These are phyloP conservation scores for Parasitella parasitica DNA, from an alignment of 371 early-diverging fungal species.

Conservation along the genomic window DNA sequence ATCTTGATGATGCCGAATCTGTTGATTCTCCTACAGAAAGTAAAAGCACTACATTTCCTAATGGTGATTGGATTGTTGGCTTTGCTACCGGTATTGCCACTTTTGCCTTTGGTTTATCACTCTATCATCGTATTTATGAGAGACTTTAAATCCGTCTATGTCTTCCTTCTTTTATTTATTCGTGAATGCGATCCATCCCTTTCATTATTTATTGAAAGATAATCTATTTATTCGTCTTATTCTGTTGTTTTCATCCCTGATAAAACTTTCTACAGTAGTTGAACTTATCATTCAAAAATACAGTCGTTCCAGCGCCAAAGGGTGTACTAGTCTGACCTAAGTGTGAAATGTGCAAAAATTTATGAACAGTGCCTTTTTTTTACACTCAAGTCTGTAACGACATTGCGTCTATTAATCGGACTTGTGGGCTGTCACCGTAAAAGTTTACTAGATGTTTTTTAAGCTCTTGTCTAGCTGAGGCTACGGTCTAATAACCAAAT, in stretches of 20 bases:
- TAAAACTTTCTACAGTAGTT: too few species aligned
- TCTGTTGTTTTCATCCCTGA: neutral
- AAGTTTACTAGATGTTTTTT: too few species aligned
- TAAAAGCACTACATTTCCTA: neutral
- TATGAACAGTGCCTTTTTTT: too few species aligned
- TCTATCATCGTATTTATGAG: conserved; percentile 11
- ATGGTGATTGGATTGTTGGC: conserved; percentile 17
- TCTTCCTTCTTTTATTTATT: neutral
- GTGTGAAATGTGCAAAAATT: too few species aligned
- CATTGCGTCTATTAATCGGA: too few species aligned
- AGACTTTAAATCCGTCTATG: neutral
- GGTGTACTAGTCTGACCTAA: too few species aligned
- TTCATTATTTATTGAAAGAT: neutral
- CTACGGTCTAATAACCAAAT: too few species aligned
- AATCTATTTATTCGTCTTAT: neutral
- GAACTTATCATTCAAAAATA: neutral
- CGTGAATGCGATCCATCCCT: neutral
- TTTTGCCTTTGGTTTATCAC: conserved; percentile 7
- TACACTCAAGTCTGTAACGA: too few species aligned
- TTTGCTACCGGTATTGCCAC: conserved; percentile 13
- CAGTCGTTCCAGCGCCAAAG: too few species aligned
- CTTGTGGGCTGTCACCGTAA: too few species aligned
- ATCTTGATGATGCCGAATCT: neutral
- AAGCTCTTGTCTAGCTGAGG: too few species aligned
- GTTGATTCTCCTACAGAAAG: neutral